These are phyloP conservation scores for Aureococcus anophagefferens DNA, from an alignment of 108 stramenopile genomes.

Conservation along the genomic window DNA sequence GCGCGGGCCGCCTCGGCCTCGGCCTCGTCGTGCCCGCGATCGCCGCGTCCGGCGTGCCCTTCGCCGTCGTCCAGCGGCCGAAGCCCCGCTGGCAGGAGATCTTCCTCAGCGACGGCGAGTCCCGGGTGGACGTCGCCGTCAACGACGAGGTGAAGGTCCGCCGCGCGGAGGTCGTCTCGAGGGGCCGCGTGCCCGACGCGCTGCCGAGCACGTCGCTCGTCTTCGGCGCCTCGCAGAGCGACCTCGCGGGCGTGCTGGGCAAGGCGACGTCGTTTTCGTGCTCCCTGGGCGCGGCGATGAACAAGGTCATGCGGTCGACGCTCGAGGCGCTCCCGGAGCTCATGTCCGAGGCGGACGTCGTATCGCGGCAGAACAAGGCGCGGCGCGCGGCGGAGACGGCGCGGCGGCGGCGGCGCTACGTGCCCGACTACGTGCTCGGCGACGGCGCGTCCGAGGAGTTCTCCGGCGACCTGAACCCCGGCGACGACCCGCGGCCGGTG, in stretches of 20 bases:
- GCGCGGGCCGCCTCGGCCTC: not conserved
- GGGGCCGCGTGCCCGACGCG: not conserved
- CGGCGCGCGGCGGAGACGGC: not conserved
- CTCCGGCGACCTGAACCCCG: not conserved
- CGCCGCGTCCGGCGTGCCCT: not conserved
- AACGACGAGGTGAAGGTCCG: not conserved
- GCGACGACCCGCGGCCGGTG: not conserved
- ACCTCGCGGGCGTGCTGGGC: not conserved
- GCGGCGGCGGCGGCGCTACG: too few species aligned
- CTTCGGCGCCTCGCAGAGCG: not conserved
- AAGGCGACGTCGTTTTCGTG: not conserved
- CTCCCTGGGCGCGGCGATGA: not conserved
- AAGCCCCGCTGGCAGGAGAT: not conserved
- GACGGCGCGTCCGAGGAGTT: not conserved
- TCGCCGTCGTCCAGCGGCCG: not conserved
- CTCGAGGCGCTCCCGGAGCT: not conserved
- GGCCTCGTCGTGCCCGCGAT: conserved; percentile 5
- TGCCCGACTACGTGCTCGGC: too few species aligned
- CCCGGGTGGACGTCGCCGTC: not conserved
- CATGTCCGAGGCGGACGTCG: not conserved
- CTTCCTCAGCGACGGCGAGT: not conserved
- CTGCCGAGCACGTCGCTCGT: not conserved
- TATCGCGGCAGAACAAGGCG: too few species aligned
- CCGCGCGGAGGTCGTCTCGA: not conserved
- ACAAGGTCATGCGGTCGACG: not conserved